Evolutionary conservation across 495 filamentous ascomycete species (phyloP), one percentile per base, ranked within the genome.

Genomic region (Tuber microsphaerosporum): DNA sequence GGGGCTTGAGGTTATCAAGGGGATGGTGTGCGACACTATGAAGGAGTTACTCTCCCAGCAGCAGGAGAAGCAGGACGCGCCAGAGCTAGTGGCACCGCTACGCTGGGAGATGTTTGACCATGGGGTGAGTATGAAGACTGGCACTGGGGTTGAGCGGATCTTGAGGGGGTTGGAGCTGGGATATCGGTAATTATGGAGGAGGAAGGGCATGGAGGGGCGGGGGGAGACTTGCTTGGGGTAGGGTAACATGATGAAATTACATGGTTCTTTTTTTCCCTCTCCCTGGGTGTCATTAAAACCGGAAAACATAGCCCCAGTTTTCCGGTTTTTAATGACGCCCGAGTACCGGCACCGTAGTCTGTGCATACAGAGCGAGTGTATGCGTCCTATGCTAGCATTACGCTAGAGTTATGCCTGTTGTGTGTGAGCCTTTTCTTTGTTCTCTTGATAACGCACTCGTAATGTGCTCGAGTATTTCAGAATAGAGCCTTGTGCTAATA

Each of bases 101-200:
- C 41, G 76, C 65, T 74, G 73, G 17, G 72, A 80, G 10, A 51
- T 77, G 37, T 80, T 81, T 68, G 79, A 75, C 2, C 69, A 61
- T 5, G 80, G 80, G 1, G 72, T 81, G 16, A 81, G 80, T 46
- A 80, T 81, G 75, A 81, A 71, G 31, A 81, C 71, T 10, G 80
- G 80, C 1, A 76, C 73, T 43, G 80, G 80, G 2, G 79, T 81
- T 8, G 72, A 81, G 71, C 75, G 75, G 26, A 80, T 81, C 10
- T 76, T 81, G 45, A 70, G 48, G 26, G 75, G 56, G 56, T 48
- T 79, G 10, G 42, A 79, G 41, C 44, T 70, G 22, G 77, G 77
- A 34, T 65, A 12, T 1, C 42, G 10, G 42, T 12, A 65, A 19
- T 31, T 14, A 34, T 34, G 6, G 12, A 65, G 56, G 26, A 73